These are phyloP conservation scores for Hymenoscyphus fructigenus DNA, from an alignment of 2,329 filamentous ascomycete species.

Conservation along the genomic window DNA sequence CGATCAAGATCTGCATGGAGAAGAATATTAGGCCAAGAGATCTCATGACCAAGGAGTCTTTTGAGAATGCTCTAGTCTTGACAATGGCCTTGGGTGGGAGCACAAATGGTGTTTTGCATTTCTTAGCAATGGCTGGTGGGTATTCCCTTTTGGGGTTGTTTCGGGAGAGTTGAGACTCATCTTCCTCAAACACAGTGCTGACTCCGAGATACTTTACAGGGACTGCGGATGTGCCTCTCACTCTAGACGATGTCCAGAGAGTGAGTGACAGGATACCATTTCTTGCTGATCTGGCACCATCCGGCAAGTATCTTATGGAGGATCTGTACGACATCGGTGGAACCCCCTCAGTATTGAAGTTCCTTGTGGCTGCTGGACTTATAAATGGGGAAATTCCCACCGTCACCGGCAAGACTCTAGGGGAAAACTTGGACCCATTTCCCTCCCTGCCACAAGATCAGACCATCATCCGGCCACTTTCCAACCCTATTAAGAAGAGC, in stretches of 20 bases:
- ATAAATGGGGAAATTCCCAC: constrained; percentile 78
- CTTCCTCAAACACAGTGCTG: too few relatives aligned
- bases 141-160: too few relatives aligned
- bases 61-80: constrained; percentile 72
- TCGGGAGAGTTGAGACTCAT: too few relatives aligned
- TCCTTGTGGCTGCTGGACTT: constrained; percentile 72
- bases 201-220: too few relatives aligned
- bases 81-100: constrained; percentile 72
- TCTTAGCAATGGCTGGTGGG: constrained; percentile 66
- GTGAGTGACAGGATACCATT: constrained; percentile 70
- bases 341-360: constrained; percentile 81
- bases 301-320: constrained; percentile 82
- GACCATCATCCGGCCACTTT: constrained; percentile 76
- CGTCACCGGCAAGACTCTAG: constrained; percentile 80
- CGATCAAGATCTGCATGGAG: constrained; percentile 68
- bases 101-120: constrained; percentile 70
- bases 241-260: constrained; percentile 67
- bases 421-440: constrained; percentile 75
- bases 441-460: constrained; percentile 77
- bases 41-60: constrained; percentile 66
- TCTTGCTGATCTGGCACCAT: constrained; percentile 71
- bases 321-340: constrained; percentile 85
- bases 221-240: constrained; percentile 62
- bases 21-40: constrained; percentile 66
- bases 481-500: constrained; percentile 73